Conservation (phyloP, 306 rosid species). For the Cicer bijugum region DNA sequence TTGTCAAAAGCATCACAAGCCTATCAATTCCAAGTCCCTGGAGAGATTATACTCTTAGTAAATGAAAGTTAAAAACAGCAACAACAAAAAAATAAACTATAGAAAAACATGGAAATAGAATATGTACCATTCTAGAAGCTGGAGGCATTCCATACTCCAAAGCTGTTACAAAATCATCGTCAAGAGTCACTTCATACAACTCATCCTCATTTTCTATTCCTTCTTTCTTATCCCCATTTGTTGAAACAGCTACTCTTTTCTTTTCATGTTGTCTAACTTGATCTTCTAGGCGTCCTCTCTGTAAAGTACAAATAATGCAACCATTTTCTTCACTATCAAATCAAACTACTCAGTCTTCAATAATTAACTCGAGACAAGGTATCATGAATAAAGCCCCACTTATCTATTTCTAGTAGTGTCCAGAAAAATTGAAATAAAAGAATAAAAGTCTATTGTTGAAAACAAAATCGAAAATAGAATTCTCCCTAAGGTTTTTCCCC, state of each 20-base stretch:
- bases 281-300: conserved; percentile 88
- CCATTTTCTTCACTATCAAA: conserved; percentile 36
- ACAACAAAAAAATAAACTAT: background rate
- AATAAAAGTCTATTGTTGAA: background rate
- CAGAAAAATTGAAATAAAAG: background rate
- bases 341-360: conserved; percentile 34
- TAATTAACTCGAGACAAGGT: conserved; percentile 13
- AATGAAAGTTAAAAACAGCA: conserved; percentile 25
- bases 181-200: conserved; percentile 81
- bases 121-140: conserved; percentile 90
- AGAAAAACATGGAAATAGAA: conserved; percentile 34
- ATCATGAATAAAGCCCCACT: background rate
- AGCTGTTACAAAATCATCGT: conserved; percentile 92
- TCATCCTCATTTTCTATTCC: conserved; percentile 61
- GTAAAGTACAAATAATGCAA: conserved; percentile 45
- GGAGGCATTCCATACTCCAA: conserved; percentile 99
- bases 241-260: conserved; percentile 62
- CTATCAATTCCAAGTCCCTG: conserved; percentile 99
- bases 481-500: background rate
- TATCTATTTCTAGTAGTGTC: conserved; percentile 16
- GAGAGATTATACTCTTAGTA: conserved; percentile 43
- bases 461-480: background rate
- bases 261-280: conserved; percentile 85
- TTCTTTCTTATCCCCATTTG: conserved; percentile 47
- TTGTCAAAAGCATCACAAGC: conserved; percentile 92